Base-by-base conservation (phyloP, 2,329 filamentous ascomycete species). In the Talaromyces sp. region DNA sequence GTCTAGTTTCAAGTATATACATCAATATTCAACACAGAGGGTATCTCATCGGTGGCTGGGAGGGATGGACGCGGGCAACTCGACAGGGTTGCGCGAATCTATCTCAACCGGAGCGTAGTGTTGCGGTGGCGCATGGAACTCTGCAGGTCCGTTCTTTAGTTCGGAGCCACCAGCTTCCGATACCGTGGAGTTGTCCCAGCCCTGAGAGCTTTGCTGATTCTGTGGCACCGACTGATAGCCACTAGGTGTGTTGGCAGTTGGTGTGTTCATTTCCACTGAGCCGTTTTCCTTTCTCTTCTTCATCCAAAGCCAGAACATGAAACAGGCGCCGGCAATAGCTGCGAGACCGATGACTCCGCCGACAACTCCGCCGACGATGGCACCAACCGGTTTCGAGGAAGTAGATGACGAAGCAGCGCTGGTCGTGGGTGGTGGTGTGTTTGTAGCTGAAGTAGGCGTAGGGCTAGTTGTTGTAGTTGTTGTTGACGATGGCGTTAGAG, bases 341-440 rank as follows among this genome's bases (percentile, higher is more conserved):
- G 56, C 64, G 27, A 60, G 44, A 14, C 64, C 63, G 4, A 65
- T 60, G 2, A 64, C 63, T 42, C 62, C 63, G n/a, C 64, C 64
- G 3, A 65, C 64, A 33, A 63, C 64, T 30, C 62, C 64, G n/a
- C 64, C 64, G 14, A 50, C 60, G 27, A 65, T 65, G 27, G 63
- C 64, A 5, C 51, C 62, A 23, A 51, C 57, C 12, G 59, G 59
- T 40, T 56, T 58, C 2, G 63, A 60, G 9, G 50, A 52, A 16
- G 23, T 23, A 10, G 50, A 52, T 31, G 50, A 16, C 5, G 34
- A 31, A 52, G 50, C 28, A 8, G 14, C 50, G 42, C 42, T 47
- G n/a, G 16, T 18, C n/a, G 42, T 47, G 14, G 50, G 28, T n/a
- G 23, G 23, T 16, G 27, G 5, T 30, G 50, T 31, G 6, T 28